Base-by-base conservation (phyloP, 148 eudicot species). In the Cornus kousa region DNA sequence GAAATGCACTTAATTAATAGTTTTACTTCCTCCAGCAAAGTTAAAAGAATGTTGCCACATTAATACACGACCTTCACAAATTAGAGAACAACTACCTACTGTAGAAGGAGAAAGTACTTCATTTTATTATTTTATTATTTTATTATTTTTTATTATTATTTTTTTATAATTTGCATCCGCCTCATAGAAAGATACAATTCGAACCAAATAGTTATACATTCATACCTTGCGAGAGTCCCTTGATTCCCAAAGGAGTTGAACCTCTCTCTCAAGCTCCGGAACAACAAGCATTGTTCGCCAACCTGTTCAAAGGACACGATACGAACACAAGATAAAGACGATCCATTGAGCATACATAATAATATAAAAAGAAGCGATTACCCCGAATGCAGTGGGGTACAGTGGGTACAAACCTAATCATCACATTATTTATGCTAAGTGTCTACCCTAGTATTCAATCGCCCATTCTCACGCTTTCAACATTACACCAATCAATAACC, bases 261-360 rank as follows among this genome's bases (percentile, higher is more conserved):
- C 97, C 88, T 96, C 99, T 83, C 82, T 90, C 83, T 90, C 98
- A 87, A 96, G 98, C 88, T 96, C 98, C 2, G 97, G 99, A 86
- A 96, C 97, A 82, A 93, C 98, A 68, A 96, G 97, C 99, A 96
- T 93, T 53, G 99, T 93, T 88, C 99, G 93, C 99, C 99, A 96
- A 35, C 99, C 99, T 96, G 87, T 69, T 80, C 50, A 87, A 32
- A 69, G 31, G 37, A 70, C 24, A 43, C 31, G 65, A 70, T 37
- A 28, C 57, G 13, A 69, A 62, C 6, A 70, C 53, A 35, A 43
- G 48, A 43, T 43, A 31, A 67, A 57, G 1, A 32, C 24, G 37
- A 43, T 5, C 8, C 8, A 31, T 19, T 22, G 19, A 68, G 73
- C 60, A 31, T 50, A 6, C 60, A 62, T 12, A 24, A 43, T 48